Conservation (phyloP, 345 rosid genomes). For the Ailanthus altissimus region DNA sequence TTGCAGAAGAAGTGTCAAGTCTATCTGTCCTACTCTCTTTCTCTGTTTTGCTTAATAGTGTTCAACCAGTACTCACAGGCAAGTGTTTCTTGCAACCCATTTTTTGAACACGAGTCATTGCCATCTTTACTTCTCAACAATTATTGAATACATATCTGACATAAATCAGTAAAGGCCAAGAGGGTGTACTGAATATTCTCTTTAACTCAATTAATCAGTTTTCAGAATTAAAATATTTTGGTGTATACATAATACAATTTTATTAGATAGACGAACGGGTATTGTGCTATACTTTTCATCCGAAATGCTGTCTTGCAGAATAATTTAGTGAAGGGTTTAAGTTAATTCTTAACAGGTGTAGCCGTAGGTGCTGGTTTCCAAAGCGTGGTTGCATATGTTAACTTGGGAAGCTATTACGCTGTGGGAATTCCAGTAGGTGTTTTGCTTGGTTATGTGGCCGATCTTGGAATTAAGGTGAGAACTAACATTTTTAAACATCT, state of each 20-base stretch:
- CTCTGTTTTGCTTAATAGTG: constrained; percentile 61
- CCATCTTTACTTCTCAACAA: too few relatives aligned
- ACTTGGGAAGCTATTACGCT: constrained; percentile 53
- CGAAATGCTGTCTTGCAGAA: background rate
- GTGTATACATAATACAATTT: too few relatives aligned
- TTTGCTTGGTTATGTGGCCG: constrained; percentile 53
- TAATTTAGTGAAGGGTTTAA: too few relatives aligned
- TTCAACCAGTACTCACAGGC: constrained; percentile 66
- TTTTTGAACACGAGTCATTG: too few relatives aligned
- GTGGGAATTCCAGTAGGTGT: constrained; percentile 69
- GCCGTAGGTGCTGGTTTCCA: constrained; percentile 85
- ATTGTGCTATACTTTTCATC: background rate
- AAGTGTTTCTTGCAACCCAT: background rate
- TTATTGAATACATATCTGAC: too few relatives aligned
- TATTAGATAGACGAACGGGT: background rate
- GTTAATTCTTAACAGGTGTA: constrained; percentile 48
- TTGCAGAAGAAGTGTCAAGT: constrained; percentile 43
- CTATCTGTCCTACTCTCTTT: constrained; percentile 61
- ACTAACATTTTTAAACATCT: too few relatives aligned
- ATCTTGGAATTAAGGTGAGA: constrained; percentile 54
- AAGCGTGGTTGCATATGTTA: constrained; percentile 55
- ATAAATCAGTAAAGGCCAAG: too few relatives aligned
- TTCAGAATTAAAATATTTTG: too few relatives aligned
- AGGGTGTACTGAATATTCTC: too few relatives aligned
- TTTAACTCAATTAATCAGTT: too few relatives aligned